A percentile compares a stretch with the other conserved stretches of the same genome.
Conservation (phyloP, 345 rosid genomes). For the Gynandropsis gynandra region DNA sequence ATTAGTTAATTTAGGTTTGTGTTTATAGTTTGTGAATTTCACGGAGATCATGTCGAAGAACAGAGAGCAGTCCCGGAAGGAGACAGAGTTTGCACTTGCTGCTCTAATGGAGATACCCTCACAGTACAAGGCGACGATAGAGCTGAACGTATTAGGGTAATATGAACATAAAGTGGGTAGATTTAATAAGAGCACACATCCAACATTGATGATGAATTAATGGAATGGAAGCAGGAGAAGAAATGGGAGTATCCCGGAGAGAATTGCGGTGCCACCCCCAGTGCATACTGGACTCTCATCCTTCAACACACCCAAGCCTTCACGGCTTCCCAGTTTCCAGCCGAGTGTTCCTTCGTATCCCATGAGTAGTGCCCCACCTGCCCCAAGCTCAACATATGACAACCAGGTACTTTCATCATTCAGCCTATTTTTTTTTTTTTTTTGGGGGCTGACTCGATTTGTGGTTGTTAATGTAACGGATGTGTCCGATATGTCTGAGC, state of each 20-base stretch:
- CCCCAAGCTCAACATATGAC: slow-evolving; percentile 46
- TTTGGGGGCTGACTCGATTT: background rate
- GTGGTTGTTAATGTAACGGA: slow-evolving; percentile 31
- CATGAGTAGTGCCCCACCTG: slow-evolving; percentile 42
- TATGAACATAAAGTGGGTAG: background rate
- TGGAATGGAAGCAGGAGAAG: slow-evolving; percentile 32
- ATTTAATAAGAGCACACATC: background rate
- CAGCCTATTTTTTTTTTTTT: slow-evolving; percentile 1
- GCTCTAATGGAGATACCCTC: slow-evolving; percentile 95
- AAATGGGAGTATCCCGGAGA: slow-evolving; percentile 46
- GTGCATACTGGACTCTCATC: slow-evolving; percentile 35
- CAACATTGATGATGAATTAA: background rate
- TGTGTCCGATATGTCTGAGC: slow-evolving; percentile 75
- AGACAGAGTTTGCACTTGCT: slow-evolving; percentile 82
- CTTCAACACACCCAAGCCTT: slow-evolving; percentile 30
- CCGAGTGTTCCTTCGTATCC: slow-evolving; percentile 54
- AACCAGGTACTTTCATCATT: slow-evolving; percentile 39
- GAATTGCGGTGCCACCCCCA: slow-evolving; percentile 82
- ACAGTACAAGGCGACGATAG: slow-evolving; percentile 89
- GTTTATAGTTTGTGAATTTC: slow-evolving; percentile 80
- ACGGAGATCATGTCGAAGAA: slow-evolving; percentile 86
- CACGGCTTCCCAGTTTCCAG: slow-evolving; percentile 36
- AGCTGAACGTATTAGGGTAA: slow-evolving; percentile 79
- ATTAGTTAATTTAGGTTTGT: slow-evolving; percentile 1
- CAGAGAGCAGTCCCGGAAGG: slow-evolving; percentile 49